phyloP scores from a whole-genome alignment of 1,139 yeast species.

The Hanseniaspora sp. region DNA sequence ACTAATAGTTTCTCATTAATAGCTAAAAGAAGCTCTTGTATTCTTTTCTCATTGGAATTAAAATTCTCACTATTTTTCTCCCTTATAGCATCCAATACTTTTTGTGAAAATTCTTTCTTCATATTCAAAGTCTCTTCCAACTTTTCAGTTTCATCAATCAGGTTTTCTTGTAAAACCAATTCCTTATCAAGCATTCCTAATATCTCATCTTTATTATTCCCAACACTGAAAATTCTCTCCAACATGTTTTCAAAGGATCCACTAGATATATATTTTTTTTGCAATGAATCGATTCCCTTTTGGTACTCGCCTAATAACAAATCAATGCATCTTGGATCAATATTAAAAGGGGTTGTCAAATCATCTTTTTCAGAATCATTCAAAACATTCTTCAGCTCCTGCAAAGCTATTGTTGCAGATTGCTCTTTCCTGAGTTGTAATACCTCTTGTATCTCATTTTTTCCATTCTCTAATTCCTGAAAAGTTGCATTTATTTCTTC shows the following conservation, averaged over 20 bases:
- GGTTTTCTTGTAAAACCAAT: not conserved
- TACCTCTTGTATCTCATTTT: constrained; percentile 1
- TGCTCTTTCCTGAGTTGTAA: constrained; percentile 3
- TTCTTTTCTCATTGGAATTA: not conserved
- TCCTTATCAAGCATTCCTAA: constrained; percentile 4
- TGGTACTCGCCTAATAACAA: constrained; percentile 3
- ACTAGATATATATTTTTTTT: constrained; percentile 7
- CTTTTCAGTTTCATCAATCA: constrained; percentile 3
- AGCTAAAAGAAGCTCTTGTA: not conserved
- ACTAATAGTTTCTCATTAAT: constrained; percentile 14
- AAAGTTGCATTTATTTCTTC: constrained; percentile 1
- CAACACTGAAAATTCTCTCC: constrained; percentile 10
- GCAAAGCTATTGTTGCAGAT: constrained; percentile 4
- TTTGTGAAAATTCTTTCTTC: not conserved
- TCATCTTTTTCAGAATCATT: constrained; percentile 14
- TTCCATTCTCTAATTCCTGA: not conserved
- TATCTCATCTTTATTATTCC: constrained; percentile 5
- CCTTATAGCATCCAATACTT: not conserved
- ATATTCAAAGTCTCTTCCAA: not conserved
- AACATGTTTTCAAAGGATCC: constrained; percentile 14
- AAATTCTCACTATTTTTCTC: not conserved
- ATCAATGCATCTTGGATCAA: constrained; percentile 12
- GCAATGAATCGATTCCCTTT: constrained; percentile 1
- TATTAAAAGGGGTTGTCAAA: constrained; percentile 3
- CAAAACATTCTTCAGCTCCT: constrained; percentile 11